phyloP scores from a whole-genome alignment of 495 filamentous ascomycete species.

The Hypoxylon lienhwacheense region DNA sequence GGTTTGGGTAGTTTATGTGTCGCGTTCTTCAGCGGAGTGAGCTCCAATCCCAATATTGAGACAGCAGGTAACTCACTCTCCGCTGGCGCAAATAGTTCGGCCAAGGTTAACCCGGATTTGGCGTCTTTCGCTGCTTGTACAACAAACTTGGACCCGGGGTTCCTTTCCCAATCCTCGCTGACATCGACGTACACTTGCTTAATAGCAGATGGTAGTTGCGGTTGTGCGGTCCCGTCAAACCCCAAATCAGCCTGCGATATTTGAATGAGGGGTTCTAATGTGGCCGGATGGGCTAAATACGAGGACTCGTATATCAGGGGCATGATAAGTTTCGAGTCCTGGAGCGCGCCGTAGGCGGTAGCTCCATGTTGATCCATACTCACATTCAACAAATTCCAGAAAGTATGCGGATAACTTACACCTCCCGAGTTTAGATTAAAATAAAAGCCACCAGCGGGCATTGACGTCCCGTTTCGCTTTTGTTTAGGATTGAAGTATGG shows the following conservation, averaged over 20 bases:
- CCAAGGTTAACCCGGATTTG: slow-evolving; percentile 32
- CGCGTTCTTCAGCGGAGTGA: slow-evolving; percentile 21
- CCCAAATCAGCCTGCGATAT: slow-evolving; percentile 37
- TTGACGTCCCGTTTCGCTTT: slow-evolving; percentile 8
- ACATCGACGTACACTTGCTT: slow-evolving; percentile 39
- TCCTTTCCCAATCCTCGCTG: slow-evolving; percentile 33
- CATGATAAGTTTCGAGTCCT: slow-evolving; percentile 53
- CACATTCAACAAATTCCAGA: slow-evolving; percentile 45
- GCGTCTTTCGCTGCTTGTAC: slow-evolving; percentile 36
- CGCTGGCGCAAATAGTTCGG: slow-evolving; percentile 38
- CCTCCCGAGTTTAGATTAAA: slow-evolving; percentile 34
- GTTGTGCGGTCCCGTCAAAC: slow-evolving; percentile 2
- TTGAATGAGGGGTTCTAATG: slow-evolving; percentile 52
- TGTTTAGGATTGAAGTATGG: not conserved
- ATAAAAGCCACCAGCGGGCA: slow-evolving; percentile 28
- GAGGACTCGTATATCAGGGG: slow-evolving; percentile 49
- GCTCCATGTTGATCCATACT: slow-evolving; percentile 34
- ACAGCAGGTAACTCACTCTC: slow-evolving; percentile 33
- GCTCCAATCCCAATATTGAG: slow-evolving; percentile 39
- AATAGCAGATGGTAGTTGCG: slow-evolving; percentile 32
- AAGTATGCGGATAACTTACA: slow-evolving; percentile 42
- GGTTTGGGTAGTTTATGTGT: slow-evolving; percentile 8
- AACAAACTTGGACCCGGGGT: slow-evolving; percentile 35
- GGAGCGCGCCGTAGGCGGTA: slow-evolving; percentile 43
- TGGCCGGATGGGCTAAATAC: slow-evolving; percentile 50